Conservation (phyloP, 73 alveolate species). For the Paramecium tetraurelia region DNA sequence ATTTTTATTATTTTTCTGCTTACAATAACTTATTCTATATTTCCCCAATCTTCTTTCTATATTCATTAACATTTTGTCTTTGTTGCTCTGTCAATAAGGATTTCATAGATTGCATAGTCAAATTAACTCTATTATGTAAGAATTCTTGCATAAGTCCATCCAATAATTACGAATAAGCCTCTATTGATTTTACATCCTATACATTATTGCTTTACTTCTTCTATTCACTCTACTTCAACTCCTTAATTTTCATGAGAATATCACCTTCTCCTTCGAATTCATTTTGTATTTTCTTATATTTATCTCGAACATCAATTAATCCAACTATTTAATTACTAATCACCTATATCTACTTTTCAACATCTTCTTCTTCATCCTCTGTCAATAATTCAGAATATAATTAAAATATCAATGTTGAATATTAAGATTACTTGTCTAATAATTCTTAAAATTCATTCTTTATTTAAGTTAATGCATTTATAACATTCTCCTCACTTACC, state of each 20-base stretch:
- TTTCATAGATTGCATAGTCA: slow-evolving; percentile 39
- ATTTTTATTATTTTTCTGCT: slow-evolving; percentile 15
- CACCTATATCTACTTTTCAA: neutral
- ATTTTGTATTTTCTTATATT: neutral
- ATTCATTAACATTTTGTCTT: slow-evolving; percentile 30
- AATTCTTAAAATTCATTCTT: neutral
- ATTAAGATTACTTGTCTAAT: neutral
- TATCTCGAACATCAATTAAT: neutral
- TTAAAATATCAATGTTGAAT: neutral
- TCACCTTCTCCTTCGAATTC: neutral
- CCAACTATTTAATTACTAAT: neutral
- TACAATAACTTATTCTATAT: neutral
- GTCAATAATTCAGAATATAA: neutral
- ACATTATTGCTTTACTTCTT: neutral
- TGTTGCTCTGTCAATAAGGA: neutral
- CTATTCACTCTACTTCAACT: neutral
- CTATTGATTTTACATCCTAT: neutral
- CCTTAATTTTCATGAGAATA: neutral
- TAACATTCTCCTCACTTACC: neutral
- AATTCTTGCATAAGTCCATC: slow-evolving; percentile 21
- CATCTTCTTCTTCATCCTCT: neutral
- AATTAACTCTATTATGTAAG: slow-evolving; percentile 31
- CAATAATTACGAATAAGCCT: neutral
- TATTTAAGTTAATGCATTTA: neutral
- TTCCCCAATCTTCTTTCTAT: slow-evolving; percentile 25